Base-by-base conservation (phyloP, 192 early-diverging fungal species). In the Coemansia sp. region DNA sequence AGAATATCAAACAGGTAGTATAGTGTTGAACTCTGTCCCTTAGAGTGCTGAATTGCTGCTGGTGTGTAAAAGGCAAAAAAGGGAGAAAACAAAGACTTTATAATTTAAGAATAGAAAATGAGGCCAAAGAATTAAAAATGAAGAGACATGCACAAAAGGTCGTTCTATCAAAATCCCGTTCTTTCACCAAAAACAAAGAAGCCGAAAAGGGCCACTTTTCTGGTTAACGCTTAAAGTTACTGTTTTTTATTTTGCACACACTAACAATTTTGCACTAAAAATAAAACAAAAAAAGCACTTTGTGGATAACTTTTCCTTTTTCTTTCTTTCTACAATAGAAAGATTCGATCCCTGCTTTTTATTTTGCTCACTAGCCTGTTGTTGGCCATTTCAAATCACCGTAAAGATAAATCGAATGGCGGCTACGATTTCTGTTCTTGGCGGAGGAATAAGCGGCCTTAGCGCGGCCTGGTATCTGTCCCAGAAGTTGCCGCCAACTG, bases 381-480 rank as follows among this genome's bases (percentile, higher is more conserved):
- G 18, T 16, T 65, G 5, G 18, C 26, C 7, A 19, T 16, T 45
- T 16, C 21, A 21, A n/a, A 49, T 12, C 63, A 21, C 56, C 9
- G 12, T 42, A 4, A 53, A 45, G 12, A 54, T 9, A 13, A 54
- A 54, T 7, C 52, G 52, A 54, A 81, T 81, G 74, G 53, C 71
- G 15, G 53, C 61, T 53, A 64, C 69, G 59, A 82, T 94, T 69
- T 86, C 87, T 7, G 89, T 98, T n/a, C 78, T 98, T 6, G 96
- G 96, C 41, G 95, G 93, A 40, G 97, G 97, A 38, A 91, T 99
- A 70, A 90, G 90, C 19, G 95, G 95, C 13, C 88, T 98, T 16
- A 88, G 90, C 45, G 83, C 92, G 4, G 94, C 93, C 5, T 95
- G 88, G 86, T 92, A 91, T 77, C 77, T 94, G 16, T 75, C 91